Evolutionary conservation across 176 grass and related monocot species (phyloP).

Genomic region (Juncus effusus): DNA sequence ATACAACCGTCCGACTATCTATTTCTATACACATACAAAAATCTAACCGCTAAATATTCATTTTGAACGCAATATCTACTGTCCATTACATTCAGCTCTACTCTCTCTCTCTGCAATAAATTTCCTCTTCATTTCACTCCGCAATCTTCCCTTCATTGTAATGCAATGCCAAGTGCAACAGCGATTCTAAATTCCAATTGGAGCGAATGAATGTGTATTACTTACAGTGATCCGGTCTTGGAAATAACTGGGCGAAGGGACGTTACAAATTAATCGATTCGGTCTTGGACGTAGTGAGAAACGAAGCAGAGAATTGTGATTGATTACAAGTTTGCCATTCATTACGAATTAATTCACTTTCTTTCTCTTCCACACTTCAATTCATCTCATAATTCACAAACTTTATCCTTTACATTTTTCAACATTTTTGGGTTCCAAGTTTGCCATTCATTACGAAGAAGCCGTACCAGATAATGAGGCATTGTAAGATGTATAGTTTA

Average conservation of each 20-base stretch:
- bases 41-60: too few species aligned
- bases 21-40: too few species aligned
- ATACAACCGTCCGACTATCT: too few species aligned
- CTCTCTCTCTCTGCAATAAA: not conserved
- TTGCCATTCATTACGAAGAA: constrained; percentile 76
- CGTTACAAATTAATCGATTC: constrained; percentile 86
- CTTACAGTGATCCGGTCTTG: constrained; percentile 92
- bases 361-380: too few species aligned
- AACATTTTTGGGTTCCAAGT: constrained; percentile 67
- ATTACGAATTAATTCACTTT: constrained; percentile 17
- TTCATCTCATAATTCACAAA: not conserved
- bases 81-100: not conserved
- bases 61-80: too few species aligned
- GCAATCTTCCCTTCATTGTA: too few species aligned
- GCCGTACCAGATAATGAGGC: constrained; percentile 81
- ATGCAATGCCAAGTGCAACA: constrained; percentile 55
- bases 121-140: constrained; percentile 16
- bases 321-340: constrained; percentile 94
- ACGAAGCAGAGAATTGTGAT: constrained; percentile 97
- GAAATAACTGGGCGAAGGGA: constrained; percentile 92
- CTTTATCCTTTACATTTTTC: not conserved
- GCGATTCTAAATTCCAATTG: constrained; percentile 81
- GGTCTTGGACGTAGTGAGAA: constrained; percentile 82
- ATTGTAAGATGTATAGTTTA: constrained; percentile 52
- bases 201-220: constrained; percentile 92